Evolutionary conservation across 1,284 basidiomycete genomes (phyloP).

Genomic region (Bjerkandera adusta): DNA sequence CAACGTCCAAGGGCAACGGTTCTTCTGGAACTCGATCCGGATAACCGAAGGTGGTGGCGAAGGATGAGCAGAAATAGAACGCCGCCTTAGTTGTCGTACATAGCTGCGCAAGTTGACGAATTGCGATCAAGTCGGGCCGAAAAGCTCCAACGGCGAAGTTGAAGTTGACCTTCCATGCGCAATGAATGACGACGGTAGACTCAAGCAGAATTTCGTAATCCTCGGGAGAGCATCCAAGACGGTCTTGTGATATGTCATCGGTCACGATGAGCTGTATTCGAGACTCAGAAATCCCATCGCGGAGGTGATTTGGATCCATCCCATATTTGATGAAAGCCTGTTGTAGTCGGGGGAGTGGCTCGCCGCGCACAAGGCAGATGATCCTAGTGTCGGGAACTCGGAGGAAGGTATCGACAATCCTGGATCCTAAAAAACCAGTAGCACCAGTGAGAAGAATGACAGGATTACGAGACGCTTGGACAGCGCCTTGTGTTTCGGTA

Average conservation of each 20-base stretch:
- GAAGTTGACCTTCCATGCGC: slow-evolving; percentile 28
- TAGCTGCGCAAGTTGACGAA: slow-evolving; percentile 21
- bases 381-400: neutral
- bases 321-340: neutral
- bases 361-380: neutral
- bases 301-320: neutral
- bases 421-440: slow-evolving; percentile 8
- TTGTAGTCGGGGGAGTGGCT: neutral
- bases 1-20: neutral
- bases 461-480: neutral
- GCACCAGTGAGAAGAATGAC: slow-evolving; percentile 5
- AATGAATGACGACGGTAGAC: slow-evolving; percentile 3
- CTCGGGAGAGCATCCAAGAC: neutral
- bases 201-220: neutral
- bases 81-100: neutral
- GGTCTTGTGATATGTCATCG: neutral
- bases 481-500: neutral
- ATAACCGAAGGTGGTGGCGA: slow-evolving; percentile 16
- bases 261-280: neutral
- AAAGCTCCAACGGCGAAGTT: slow-evolving; percentile 21
- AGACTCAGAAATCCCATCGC: no score
- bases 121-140: slow-evolving; percentile 16
- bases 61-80: slow-evolving; percentile 13
- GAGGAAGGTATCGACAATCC: neutral
- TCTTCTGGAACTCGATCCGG: slow-evolving; percentile 10